Evolutionary conservation across 2,329 filamentous ascomycete species (phyloP).

Genomic region (Mariannaea sp.): DNA sequence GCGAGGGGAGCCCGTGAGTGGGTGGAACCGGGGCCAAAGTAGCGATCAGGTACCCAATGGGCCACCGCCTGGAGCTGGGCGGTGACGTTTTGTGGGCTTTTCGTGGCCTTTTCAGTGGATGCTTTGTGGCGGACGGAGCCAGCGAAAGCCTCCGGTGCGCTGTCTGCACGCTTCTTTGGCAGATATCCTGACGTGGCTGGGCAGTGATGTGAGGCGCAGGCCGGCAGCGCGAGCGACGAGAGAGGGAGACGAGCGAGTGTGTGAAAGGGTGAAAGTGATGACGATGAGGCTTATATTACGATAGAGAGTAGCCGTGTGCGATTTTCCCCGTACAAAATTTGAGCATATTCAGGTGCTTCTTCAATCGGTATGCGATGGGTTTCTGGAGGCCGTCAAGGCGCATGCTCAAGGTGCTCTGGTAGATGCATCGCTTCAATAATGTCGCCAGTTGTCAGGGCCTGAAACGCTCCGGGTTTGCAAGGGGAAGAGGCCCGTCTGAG

Average conservation of each 20-base stretch:
- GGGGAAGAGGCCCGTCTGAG: too few species aligned
- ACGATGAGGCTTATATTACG: background rate
- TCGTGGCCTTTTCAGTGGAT: constrained; percentile 9
- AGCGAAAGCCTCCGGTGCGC: constrained; percentile 14
- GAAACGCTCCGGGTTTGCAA: too few species aligned
- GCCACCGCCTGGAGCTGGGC: constrained; percentile 34
- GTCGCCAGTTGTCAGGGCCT: background rate
- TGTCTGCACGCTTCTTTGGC: background rate
- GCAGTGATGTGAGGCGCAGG: constrained; percentile 25
- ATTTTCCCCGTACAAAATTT: too few species aligned
- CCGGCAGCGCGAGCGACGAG: background rate
- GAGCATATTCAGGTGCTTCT: too few species aligned
- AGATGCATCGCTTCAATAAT: constrained; percentile 3
- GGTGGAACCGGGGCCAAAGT: constrained; percentile 25
- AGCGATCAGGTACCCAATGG: constrained; percentile 32
- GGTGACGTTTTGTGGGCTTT: constrained; percentile 24
- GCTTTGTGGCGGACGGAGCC: constrained; percentile 13
- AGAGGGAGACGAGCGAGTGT: background rate
- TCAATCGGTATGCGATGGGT: too few species aligned
- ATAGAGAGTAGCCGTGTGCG: too few species aligned
- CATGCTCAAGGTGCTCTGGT: too few species aligned
- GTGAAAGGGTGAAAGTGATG: background rate
- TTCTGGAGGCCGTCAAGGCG: too few species aligned
- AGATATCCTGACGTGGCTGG: constrained; percentile 32
- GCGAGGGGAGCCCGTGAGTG: constrained; percentile 38